Evolutionary conservation across 345 rosid genomes (phyloP), one percentile per base, ranked within the genome.

Genomic region (Pistacia vera): DNA sequence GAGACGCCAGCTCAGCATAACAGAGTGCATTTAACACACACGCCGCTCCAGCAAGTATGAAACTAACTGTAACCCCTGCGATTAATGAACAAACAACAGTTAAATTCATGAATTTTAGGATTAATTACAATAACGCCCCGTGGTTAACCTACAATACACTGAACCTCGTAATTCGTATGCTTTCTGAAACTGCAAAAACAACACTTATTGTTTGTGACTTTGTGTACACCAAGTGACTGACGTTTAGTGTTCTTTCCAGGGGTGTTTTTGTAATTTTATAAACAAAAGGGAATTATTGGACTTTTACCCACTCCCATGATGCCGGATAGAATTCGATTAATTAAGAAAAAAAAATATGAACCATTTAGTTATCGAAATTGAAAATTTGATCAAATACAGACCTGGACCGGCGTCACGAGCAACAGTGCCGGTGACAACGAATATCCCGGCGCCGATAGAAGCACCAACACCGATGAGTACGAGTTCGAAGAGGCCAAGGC

Each of bases 381-480:
- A 30, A 30, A 30, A 30, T 30, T 30, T 30, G 33, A 30, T 2
- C 33, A 30, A 30, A 30, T 30, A 73, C 89, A 52, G 55, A 96
- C 99, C 99, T 4, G 98, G 99, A 52, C 99, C 99, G 0, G 93
- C 92, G 48, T 96, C 99, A 8, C 90, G 97, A 73, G 99, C 95
- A 68, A 93, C 99, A 75, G 99, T 90, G 64, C 98, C 99, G 64
- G 97, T 93, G 79, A 96, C 90, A 25, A 96, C 98, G 83, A 96
- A 96, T 71, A 96, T 92, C 20, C 98, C 98, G 74, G 99, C 97
- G 30, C 97, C 99, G 64, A 96, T 83, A 35, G 98, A 93, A 46
- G 99, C 99, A 46, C 99, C 99, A 76, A 96, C 73, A 54, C 99
- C 98, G 71, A 96, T 70, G 55, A 93, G 88, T 62, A 96, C 49